phyloP scores from a whole-genome alignment of 371 early-diverging fungal species.

The Actinomortierella wolfii region DNA sequence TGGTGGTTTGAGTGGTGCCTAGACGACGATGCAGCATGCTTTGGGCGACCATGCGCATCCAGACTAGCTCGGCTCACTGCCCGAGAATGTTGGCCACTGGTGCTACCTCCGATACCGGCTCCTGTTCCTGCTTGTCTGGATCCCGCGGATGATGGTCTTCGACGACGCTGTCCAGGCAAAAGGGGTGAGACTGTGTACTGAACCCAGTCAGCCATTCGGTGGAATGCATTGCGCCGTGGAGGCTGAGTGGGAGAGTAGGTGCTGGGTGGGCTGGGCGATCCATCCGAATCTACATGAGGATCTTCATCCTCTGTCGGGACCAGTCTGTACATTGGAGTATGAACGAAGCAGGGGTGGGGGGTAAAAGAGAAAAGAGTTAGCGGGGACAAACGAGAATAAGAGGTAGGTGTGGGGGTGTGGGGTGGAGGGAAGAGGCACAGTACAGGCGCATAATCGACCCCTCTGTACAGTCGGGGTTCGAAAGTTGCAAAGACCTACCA shows the following conservation, averaged over 20 bases:
- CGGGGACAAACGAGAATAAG: no score
- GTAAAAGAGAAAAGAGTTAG: no score
- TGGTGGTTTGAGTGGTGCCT: no score
- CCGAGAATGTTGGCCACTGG: background rate
- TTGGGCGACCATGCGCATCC: background rate
- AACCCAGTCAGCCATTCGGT: background rate
- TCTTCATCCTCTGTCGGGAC: constrained; percentile 33
- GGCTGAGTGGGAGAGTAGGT: background rate
- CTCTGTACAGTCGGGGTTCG: no score
- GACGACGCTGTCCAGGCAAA: no score
- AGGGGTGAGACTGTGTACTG: no score
- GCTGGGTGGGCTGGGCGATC: background rate
- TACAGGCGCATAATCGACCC: no score
- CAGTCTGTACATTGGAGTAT: constrained; percentile 26
- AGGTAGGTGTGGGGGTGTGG: background rate
- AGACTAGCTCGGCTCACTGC: background rate
- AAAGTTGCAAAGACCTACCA: no score
- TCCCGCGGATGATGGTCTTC: no score
- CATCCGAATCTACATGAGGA: constrained; percentile 10
- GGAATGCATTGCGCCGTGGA: background rate
- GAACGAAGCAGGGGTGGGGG: background rate
- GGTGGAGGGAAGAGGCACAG: background rate
- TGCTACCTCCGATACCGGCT: background rate
- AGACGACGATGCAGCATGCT: no score
- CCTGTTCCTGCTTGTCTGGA: background rate